phyloP scores from a whole-genome alignment of 768 basidiomycete genomes.

The Guyanaporus albipodus region DNA sequence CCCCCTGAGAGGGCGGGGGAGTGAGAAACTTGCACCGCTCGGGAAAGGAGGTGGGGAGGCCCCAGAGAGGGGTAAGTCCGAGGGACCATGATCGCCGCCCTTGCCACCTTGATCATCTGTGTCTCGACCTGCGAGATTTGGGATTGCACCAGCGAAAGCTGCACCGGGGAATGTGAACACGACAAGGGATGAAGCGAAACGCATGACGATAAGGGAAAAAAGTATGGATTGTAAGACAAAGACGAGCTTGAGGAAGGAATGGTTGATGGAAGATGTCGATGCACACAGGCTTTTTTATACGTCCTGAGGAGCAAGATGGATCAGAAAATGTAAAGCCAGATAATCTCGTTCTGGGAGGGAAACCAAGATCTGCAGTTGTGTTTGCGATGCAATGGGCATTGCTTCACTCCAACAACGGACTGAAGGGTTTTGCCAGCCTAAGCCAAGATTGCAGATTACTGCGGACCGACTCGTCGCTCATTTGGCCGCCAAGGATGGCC shows the following conservation, averaged over 20 bases:
- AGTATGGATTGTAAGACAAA: background rate
- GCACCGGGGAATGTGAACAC: conserved; percentile 4
- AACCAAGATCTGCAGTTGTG: conserved; percentile 6
- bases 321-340: background rate
- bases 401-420: background rate
- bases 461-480: too few species aligned
- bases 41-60: too few species aligned
- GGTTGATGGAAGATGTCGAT: too few species aligned
- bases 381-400: background rate
- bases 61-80: too few species aligned
- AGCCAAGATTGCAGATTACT: background rate
- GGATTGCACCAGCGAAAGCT: conserved; percentile 6
- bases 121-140: background rate
- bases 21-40: too few species aligned
- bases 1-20: too few species aligned
- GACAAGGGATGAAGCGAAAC: background rate
- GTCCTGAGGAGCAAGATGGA: background rate
- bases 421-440: background rate
- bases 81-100: too few species aligned
- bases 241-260: background rate
- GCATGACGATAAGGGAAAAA: conserved; percentile 12
- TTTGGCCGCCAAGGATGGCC: too few species aligned
- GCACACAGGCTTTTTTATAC: conserved; percentile 5
- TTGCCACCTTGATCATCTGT: background rate
- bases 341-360: background rate